Percentiles rank a stretch among this genome's conserved stretches.
Evolutionary conservation across 495 filamentous ascomycete genomes (phyloP).

Genomic region (Penicillium psychrofluorescens): DNA sequence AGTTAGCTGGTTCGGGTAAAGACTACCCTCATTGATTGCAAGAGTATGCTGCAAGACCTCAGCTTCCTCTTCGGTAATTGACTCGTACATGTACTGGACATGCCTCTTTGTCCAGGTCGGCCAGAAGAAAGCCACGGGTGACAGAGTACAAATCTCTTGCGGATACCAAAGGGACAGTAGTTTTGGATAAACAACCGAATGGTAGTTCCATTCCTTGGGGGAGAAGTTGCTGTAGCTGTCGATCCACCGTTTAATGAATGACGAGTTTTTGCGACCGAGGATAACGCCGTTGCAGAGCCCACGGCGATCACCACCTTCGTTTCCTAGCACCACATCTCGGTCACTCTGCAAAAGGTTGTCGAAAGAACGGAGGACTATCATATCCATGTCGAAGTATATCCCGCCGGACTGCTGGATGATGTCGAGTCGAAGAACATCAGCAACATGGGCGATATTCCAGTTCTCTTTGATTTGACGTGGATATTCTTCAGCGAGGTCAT

Average conservation of each 20-base stretch:
- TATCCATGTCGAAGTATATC: slow-evolving; percentile 25
- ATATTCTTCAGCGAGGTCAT: slow-evolving; percentile 24
- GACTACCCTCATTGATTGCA: slow-evolving; percentile 24
- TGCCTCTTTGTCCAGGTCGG: slow-evolving; percentile 42
- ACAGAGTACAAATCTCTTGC: slow-evolving; percentile 32
- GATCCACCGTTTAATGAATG: slow-evolving; percentile 36
- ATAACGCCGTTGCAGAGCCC: slow-evolving; percentile 42
- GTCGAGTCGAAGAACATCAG: slow-evolving; percentile 37
- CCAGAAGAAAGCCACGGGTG: slow-evolving; percentile 42
- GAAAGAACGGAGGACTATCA: slow-evolving; percentile 7
- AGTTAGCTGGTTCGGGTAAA: slow-evolving; percentile 37
- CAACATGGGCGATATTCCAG: slow-evolving; percentile 34
- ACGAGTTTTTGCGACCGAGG: slow-evolving; percentile 29
- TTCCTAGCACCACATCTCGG: slow-evolving; percentile 34
- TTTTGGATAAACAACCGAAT: slow-evolving; percentile 35
- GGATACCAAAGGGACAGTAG: slow-evolving; percentile 26
- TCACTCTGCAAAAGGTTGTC: slow-evolving; percentile 5
- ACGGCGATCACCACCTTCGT: slow-evolving; percentile 38
- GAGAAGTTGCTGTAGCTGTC: slow-evolving; percentile 30
- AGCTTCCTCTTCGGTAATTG: slow-evolving; percentile 17
- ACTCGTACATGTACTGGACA: slow-evolving; percentile 39
- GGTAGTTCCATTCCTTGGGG: slow-evolving; percentile 39
- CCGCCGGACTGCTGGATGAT: slow-evolving; percentile 35
- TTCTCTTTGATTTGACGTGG: slow-evolving; percentile 16
- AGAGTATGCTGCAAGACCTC: slow-evolving; percentile 1